Conservation (phyloP, 2,329 filamentous ascomycete genomes). For the Xenoacremonium recifei region DNA sequence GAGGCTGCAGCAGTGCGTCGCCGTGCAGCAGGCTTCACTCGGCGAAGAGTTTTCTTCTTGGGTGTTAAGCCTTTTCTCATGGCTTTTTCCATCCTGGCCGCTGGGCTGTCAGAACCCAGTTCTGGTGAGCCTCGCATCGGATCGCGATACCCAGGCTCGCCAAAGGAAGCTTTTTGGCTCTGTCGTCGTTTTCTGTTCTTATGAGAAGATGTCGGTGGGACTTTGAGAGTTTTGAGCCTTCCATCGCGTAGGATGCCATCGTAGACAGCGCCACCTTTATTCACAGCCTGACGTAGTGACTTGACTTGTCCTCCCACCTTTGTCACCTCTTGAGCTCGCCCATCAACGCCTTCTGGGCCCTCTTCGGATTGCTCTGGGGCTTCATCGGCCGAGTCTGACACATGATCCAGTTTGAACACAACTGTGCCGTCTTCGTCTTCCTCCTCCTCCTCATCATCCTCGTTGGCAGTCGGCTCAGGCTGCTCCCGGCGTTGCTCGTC, state of each 20-base stretch:
- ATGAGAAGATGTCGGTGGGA: neutral
- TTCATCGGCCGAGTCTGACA: too few relatives aligned
- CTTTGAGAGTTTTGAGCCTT: neutral
- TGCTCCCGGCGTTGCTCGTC: constrained; percentile 1
- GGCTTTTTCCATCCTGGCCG: neutral
- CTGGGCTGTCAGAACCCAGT: constrained; percentile 7
- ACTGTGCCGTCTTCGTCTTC: neutral
- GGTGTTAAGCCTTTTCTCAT: neutral
- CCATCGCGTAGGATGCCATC: too few relatives aligned
- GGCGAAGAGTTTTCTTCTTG: too few relatives aligned
- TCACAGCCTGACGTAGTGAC: too few relatives aligned
- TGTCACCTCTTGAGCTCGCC: too few relatives aligned
- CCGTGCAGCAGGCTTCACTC: too few relatives aligned
- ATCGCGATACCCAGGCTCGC: constrained; percentile 1
- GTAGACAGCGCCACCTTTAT: too few relatives aligned
- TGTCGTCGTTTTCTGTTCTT: constrained; percentile 5
- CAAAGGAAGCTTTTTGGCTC: constrained; percentile 11
- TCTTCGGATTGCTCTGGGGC: too few relatives aligned
- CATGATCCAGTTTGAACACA: neutral
- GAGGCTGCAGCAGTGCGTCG: too few relatives aligned
- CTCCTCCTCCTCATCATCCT: neutral
- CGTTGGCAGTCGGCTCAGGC: neutral
- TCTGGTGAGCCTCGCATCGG: constrained; percentile 12
- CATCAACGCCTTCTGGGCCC: too few relatives aligned
- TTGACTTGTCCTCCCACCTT: too few relatives aligned